Percentiles rank a stretch among this genome's conserved stretches.
Conservation (phyloP, 2,329 filamentous ascomycete species). For the Emergomyces africanus region DNA sequence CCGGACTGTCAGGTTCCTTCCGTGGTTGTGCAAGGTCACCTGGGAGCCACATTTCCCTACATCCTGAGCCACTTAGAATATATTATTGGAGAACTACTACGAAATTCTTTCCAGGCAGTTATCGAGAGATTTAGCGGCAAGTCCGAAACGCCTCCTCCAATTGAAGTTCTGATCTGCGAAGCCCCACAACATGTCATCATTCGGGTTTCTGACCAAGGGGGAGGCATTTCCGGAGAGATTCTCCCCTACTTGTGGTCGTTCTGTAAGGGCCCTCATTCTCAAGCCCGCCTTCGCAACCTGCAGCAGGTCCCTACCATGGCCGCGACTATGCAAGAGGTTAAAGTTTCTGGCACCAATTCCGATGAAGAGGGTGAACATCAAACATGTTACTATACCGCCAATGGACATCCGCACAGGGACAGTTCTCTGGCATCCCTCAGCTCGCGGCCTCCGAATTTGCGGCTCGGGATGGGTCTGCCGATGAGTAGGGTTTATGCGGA, state of each 20-base stretch:
- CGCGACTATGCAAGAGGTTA: slow-evolving; percentile 82
- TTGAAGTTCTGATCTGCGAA: slow-evolving; percentile 91
- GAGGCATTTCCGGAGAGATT: slow-evolving; percentile 74
- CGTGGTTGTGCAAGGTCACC: slow-evolving; percentile 71
- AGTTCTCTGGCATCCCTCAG: slow-evolving; percentile 69
- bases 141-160: slow-evolving; percentile 52
- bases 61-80: slow-evolving; percentile 95
- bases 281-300: slow-evolving; percentile 70
- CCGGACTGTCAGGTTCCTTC: slow-evolving; percentile 60
- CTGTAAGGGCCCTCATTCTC: slow-evolving; percentile 73
- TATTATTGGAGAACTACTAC: slow-evolving; percentile 85
- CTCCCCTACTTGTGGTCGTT: slow-evolving; percentile 94
- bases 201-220: slow-evolving; percentile 87
- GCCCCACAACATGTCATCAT: slow-evolving; percentile 92
- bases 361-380: slow-evolving; percentile 5
- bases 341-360: slow-evolving; percentile 29
- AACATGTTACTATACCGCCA: slow-evolving; percentile 6
- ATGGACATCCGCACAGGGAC: slow-evolving; percentile 30
- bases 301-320: slow-evolving; percentile 79
- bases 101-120: slow-evolving; percentile 88
- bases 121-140: slow-evolving; percentile 56
- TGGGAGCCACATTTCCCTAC: slow-evolving; percentile 86
- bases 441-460: slow-evolving; percentile 69
- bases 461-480: slow-evolving; percentile 84
- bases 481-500: slow-evolving; percentile 92